phyloP scores from a whole-genome alignment of 1,284 basidiomycete genomes.

The Caloboletus inedulis region DNA sequence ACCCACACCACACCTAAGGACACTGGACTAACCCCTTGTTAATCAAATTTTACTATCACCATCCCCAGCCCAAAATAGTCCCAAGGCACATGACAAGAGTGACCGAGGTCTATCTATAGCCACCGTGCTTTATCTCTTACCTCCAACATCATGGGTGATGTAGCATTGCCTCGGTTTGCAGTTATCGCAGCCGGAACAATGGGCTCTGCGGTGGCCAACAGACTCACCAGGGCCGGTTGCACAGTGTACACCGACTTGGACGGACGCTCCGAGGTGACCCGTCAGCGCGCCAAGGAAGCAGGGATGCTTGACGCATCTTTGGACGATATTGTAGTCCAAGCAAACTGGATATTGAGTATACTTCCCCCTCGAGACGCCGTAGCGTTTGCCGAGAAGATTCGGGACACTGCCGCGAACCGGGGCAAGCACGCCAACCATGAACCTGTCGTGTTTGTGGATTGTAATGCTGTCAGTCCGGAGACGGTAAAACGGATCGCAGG shows the following conservation, averaged over 20 bases:
- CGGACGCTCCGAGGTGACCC: slow-evolving; percentile 48
- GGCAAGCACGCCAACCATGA: slow-evolving; percentile 7
- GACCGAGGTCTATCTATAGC: slow-evolving; percentile 17
- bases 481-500: slow-evolving; percentile 47
- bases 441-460: slow-evolving; percentile 49
- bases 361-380: slow-evolving; percentile 54
- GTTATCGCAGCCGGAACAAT: slow-evolving; percentile 37
- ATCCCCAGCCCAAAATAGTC: slow-evolving; percentile 2
- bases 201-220: slow-evolving; percentile 45
- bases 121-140: slow-evolving; percentile 8
- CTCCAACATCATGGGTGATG: slow-evolving; percentile 15
- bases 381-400: slow-evolving; percentile 45
- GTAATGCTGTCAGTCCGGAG: slow-evolving; percentile 55
- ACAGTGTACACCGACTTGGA: slow-evolving; percentile 50
- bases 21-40: not conserved
- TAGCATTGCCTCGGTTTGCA: slow-evolving; percentile 15
- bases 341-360: slow-evolving; percentile 53
- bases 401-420: slow-evolving; percentile 23
- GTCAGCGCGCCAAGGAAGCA: slow-evolving; percentile 46
- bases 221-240: slow-evolving; percentile 41
- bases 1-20: slow-evolving; percentile 12
- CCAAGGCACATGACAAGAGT: not conserved
- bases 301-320: slow-evolving; percentile 51
- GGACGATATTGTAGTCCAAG: slow-evolving; percentile 41
- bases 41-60: not conserved